Evolutionary conservation across 208 protist genomes (phyloP).

Genomic region (Trypanosoma congolense): DNA sequence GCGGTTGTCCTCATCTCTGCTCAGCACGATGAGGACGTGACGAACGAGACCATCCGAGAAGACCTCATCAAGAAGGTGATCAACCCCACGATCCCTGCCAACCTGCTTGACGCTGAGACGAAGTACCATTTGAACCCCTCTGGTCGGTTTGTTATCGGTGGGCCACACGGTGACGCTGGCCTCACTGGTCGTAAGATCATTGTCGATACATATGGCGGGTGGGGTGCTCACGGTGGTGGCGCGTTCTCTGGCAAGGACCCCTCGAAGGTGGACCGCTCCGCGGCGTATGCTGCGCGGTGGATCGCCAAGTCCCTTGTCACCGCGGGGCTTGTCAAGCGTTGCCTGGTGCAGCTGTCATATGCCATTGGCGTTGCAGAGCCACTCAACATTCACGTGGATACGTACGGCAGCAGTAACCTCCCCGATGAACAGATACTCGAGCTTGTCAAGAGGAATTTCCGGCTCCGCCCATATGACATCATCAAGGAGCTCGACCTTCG

Average conservation of each 20-base stretch:
- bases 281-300: not conserved
- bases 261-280: not conserved
- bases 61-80: not conserved
- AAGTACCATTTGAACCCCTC: not conserved
- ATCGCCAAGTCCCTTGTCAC: constrained; percentile 1
- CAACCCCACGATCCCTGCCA: not conserved
- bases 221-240: not conserved
- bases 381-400: not conserved
- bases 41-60: not conserved
- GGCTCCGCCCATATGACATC: not conserved
- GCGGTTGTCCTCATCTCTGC: not conserved
- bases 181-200: not conserved
- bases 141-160: not conserved
- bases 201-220: not conserved
- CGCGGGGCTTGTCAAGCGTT: not conserved
- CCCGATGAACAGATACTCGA: not conserved
- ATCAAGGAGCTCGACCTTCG: not conserved
- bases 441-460: not conserved
- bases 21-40: not conserved
- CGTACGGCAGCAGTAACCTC: not conserved
- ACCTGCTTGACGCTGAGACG: not conserved
- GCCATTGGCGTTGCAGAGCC: constrained; percentile 1
- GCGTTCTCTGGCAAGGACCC: not conserved
- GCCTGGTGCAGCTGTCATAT: not conserved
- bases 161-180: not conserved